Evolutionary conservation across 805 yeast species (phyloP), one percentile per base, ranked within the genome.

Genomic region (Candida piceae): DNA sequence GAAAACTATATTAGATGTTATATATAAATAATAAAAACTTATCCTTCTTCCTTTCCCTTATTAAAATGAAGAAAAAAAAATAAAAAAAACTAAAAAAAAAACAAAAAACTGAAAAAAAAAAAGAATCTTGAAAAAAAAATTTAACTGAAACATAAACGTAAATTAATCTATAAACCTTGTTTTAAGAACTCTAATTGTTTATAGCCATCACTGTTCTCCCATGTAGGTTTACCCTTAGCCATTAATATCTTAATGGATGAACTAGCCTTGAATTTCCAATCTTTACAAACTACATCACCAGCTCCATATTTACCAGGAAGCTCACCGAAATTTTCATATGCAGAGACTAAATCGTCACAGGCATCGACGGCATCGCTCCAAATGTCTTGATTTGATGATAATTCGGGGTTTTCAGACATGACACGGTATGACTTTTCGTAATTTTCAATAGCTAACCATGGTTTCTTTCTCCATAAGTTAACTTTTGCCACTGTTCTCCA

Each of bases 401-500:
- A 61, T 33, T 78, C 80, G 1, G 94, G 83, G 25, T 73, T 67
- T 39, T 77, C 79, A 3, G 77, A 63, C 10, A 76, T 63, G 0
- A 93, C 84, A 48, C 96, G 71, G 55, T 75, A 87, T 0, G 95
- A 96, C 58, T 83, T 85, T 52, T 88, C 96, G 49, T 83, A 80
- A 49, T 87, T 79, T 21, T 81, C 93, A 35, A 93, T 66, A 0
- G 96, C 84, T 5, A 76, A 73, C 96, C 97, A 88, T 12, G 96
- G 96, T 49, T 74, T 76, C 25, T 70, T 69, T 52, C 90, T 74
- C 97, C 97, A 90, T 8, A 84, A 53, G 52, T 88, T 89, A 11
- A 87, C 95, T 49, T 75, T 74, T 4, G 95, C 84, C n/a, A 86
- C 80, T 5, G 85, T 61, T 54, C 86, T 74, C 95, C 96, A 89